Evolutionary conservation across 768 basidiomycete genomes (phyloP).

Genomic region (Russula dissimulans): DNA sequence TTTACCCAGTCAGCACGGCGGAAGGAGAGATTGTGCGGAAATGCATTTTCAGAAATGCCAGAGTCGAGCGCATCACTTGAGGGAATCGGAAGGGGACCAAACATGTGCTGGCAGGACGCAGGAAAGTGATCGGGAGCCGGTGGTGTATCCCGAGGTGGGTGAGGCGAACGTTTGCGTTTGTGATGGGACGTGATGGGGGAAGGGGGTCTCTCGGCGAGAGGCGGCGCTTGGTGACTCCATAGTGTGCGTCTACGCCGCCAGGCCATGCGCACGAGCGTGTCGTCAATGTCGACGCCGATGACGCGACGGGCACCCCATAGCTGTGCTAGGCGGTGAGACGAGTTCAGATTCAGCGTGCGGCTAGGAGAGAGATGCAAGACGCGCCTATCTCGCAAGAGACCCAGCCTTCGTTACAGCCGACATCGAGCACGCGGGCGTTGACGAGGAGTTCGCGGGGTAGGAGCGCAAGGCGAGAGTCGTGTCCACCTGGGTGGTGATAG

Average conservation of each 20-base stretch:
- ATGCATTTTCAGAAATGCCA: constrained; percentile 28
- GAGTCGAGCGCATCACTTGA: constrained; percentile 26
- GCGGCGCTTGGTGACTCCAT: constrained; percentile 59
- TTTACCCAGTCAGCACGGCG: constrained; percentile 67
- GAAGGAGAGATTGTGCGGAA: constrained; percentile 77
- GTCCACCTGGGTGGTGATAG: constrained; percentile 11
- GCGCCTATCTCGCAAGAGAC: constrained; percentile 12
- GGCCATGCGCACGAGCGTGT: constrained; percentile 59
- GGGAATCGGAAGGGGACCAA: constrained; percentile 68
- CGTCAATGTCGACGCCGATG: constrained; percentile 81
- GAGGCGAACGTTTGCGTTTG: constrained; percentile 19
- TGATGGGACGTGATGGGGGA: background rate
- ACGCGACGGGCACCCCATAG: constrained; percentile 52
- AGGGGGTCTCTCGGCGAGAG: background rate
- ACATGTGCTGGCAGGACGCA: constrained; percentile 61
- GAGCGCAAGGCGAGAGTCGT: constrained; percentile 56
- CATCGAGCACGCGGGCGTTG: constrained; percentile 11
- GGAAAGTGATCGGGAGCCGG: constrained; percentile 55
- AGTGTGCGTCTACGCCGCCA: constrained; percentile 62
- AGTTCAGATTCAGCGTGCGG: background rate
- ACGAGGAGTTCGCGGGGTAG: constrained; percentile 29
- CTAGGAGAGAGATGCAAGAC: constrained; percentile 19
- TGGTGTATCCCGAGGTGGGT: background rate
- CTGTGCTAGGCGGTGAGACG: constrained; percentile 43
- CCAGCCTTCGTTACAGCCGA: constrained; percentile 19